These are phyloP conservation scores for Pyrenochaeta sp. DNA, from an alignment of 2,329 filamentous ascomycete genomes.

Conservation along the genomic window DNA sequence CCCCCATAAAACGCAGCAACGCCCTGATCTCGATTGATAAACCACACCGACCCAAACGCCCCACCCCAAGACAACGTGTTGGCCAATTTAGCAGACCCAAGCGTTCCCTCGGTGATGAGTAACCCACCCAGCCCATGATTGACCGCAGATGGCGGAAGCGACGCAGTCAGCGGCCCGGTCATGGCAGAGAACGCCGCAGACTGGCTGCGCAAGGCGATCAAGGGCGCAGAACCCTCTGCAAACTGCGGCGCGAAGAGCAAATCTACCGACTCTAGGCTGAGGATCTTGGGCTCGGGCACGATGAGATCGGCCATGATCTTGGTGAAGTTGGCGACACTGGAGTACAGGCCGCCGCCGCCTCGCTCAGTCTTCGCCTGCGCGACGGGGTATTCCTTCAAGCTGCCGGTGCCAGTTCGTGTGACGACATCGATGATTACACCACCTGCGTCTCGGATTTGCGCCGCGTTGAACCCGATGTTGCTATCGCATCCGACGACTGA, in stretches of 20 bases:
- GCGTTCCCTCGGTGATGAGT: conserved; percentile 17
- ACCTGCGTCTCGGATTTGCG: neutral
- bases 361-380: conserved; percentile 5
- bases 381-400: neutral
- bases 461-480: conserved; percentile 5
- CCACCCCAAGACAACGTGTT: conserved; percentile 25
- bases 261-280: conserved; percentile 4
- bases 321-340: conserved; percentile 3
- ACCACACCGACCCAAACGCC: conserved; percentile 22
- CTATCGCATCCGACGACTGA: conserved; percentile 5
- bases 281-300: conserved; percentile 2
- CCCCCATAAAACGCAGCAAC: conserved; percentile 21
- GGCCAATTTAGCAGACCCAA: conserved; percentile 7
- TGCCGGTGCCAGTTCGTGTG: neutral
- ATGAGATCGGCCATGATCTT: conserved; percentile 13
- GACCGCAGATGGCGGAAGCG: neutral
- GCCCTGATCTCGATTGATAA: conserved; percentile 18
- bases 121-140: conserved; percentile 23
- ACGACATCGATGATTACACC: neutral
- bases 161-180: conserved; percentile 12
- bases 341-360: conserved; percentile 16
- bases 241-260: conserved; percentile 6
- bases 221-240: neutral
- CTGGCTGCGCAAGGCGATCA: conserved; percentile 1
- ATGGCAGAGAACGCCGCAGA: conserved; percentile 12